Percentiles rank a stretch among this genome's conserved stretches.
Evolutionary conservation across 345 rosid species (phyloP).

Genomic region (Salix purpurea): DNA sequence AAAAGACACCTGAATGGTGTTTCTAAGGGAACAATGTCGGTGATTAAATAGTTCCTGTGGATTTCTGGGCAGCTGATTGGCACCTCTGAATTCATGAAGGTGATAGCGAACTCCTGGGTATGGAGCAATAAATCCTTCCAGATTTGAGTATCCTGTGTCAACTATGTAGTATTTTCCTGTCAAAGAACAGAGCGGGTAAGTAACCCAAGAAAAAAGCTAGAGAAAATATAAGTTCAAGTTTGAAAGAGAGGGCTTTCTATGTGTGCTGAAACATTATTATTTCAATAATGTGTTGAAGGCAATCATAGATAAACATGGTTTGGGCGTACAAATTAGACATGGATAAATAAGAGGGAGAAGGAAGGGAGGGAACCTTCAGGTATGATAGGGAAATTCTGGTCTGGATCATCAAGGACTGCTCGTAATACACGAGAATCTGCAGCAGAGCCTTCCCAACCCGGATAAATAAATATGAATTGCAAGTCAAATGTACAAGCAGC

Average conservation of each 20-base stretch:
- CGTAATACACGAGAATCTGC: constrained; percentile 65
- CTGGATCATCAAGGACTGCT: constrained; percentile 70
- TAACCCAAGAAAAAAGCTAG: neutral
- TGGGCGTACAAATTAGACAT: neutral
- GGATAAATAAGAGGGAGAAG: neutral
- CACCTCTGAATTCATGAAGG: constrained; percentile 58
- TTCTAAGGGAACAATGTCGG: constrained; percentile 56
- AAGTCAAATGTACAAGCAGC: constrained; percentile 79
- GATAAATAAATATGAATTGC: constrained; percentile 66
- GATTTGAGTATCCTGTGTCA: constrained; percentile 54
- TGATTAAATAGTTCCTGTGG: constrained; percentile 68
- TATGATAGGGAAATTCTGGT: constrained; percentile 72
- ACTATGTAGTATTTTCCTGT: constrained; percentile 76
- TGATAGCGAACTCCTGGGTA: constrained; percentile 54
- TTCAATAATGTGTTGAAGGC: too few species aligned
- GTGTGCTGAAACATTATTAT: too few species aligned
- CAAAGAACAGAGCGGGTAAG: neutral
- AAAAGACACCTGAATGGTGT: constrained; percentile 47
- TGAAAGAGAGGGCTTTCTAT: too few species aligned
- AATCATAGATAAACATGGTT: neutral
- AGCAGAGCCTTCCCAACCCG: constrained; percentile 87
- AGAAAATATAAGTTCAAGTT: neutral
- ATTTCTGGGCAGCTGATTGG: constrained; percentile 56
- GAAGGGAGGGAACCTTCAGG: constrained; percentile 48
- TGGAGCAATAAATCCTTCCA: constrained; percentile 71